Base-by-base conservation (phyloP, 1,139 yeast species). In the Protomyces pachydermus region DNA sequence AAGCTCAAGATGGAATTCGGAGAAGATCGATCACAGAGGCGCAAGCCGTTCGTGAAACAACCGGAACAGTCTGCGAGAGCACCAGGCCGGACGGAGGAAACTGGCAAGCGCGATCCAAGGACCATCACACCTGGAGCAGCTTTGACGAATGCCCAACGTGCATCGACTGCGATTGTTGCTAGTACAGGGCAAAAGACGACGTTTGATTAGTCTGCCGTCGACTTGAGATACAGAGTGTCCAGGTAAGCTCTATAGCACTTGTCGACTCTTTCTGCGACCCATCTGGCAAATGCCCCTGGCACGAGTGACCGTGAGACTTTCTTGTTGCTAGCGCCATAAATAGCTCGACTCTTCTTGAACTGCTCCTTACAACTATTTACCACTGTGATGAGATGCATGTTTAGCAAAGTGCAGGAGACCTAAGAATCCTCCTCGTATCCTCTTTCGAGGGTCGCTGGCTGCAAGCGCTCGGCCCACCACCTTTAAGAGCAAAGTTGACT, bases 1-100 rank as follows among this genome's bases (percentile, higher is more conserved):
- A 84, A 85, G 4, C 77, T 93, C 70, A 82, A 97, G 77, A 80
- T 93, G 82, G 98, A 93, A 75, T 93, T 79, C 71, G 98, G 98
- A 69, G 97, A 93, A 76, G 98, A 93, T 74, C 82, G 98, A 77
- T 87, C 96, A 51, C 87, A 88, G 75, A 82, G 95, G 73, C 79
- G 81, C 55, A 87, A 87, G 65, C 79, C 77, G 58, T 72, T 73
- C 74, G 72, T 73, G 72, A 74, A 68, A 14, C 65, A 48, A 53
- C 53, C 39, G 46, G 45, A 45, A 52, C 61, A 38, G 37, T 28
- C 34, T 1, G 38, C 32, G 35, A 50, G 18, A 10, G 60, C 56
- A 23, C 52, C 56, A 14, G 60, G 53, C 28, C 38, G 39, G 25
- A 34, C 45, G 39, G 62, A 56, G 48, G 54, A 39, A 57, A 48